phyloP scores from a whole-genome alignment of 2,329 filamentous ascomycete species.

The Fusarium mangiferae region DNA sequence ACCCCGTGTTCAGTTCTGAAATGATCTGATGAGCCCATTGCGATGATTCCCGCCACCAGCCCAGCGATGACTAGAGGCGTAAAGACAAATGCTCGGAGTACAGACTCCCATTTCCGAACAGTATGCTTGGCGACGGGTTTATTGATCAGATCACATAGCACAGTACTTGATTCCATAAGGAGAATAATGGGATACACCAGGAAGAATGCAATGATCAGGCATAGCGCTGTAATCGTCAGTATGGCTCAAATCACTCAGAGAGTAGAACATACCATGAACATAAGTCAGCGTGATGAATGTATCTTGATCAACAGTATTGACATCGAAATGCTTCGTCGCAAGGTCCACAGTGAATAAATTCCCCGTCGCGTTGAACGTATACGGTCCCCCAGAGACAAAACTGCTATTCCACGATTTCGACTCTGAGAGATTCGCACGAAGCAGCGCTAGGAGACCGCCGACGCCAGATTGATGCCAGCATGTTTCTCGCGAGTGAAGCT shows the following conservation, averaged over 20 bases:
- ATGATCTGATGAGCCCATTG: conserved; percentile 8
- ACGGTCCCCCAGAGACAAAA: background rate
- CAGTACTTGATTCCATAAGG: background rate
- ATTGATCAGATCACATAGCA: conserved; percentile 20
- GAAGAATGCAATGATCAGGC: conserved; percentile 7
- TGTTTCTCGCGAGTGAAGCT: background rate
- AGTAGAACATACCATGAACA: background rate
- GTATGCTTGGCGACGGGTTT: conserved; percentile 5
- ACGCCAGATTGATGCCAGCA: conserved; percentile 17
- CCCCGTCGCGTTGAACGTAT: background rate
- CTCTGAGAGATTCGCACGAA: background rate
- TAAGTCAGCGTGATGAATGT: background rate
- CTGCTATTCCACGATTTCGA: background rate
- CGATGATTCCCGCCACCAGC: background rate
- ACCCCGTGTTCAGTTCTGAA: conserved; percentile 14
- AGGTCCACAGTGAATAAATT: background rate
- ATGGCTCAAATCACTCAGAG: accelerated
- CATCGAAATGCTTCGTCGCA: background rate
- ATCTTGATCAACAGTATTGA: conserved; percentile 10
- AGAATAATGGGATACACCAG: conserved; percentile 2
- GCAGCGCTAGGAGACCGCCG: background rate
- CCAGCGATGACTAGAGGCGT: conserved; percentile 8
- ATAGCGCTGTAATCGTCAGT: background rate
- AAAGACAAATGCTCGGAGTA: background rate
- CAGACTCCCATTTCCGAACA: conserved; percentile 14